These are phyloP conservation scores for Artemisia argyi DNA, from an alignment of 129 eudicot genomes.

Conservation along the genomic window DNA sequence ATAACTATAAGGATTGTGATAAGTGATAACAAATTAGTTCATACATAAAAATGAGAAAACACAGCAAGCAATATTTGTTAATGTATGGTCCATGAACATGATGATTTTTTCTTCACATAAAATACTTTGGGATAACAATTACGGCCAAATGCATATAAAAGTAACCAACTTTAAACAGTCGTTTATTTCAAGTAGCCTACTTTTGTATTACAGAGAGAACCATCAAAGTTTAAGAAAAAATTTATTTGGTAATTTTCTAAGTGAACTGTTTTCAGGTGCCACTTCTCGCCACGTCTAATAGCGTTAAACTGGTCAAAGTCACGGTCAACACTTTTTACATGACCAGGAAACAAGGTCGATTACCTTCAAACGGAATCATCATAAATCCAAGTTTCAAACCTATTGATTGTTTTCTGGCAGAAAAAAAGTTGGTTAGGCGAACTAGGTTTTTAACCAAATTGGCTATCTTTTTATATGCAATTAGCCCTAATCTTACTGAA, in stretches of 20 bases:
- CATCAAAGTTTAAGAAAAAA: background rate
- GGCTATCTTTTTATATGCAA: background rate
- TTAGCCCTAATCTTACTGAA: background rate
- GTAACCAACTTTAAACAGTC: background rate
- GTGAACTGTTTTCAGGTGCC: background rate
- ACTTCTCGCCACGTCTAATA: no score
- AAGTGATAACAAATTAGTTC: no score
- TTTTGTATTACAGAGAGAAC: background rate
- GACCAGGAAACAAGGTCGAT: no score
- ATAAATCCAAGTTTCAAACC: no score
- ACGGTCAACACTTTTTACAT: no score
- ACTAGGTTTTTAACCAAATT: background rate
- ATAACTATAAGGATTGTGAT: background rate
- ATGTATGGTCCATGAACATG: conserved; percentile 1
- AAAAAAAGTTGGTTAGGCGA: no score
- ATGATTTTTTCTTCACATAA: background rate
- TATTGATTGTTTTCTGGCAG: no score
- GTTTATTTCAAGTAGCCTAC: background rate
- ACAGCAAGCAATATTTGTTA: background rate
- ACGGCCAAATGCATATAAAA: background rate
- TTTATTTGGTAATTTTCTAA: background rate
- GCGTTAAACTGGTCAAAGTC: no score
- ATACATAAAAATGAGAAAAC: no score
- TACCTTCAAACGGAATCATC: no score
- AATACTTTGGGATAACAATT: background rate